Conservation (phyloP, 257 asterid species). For the Handroanthus guayacan region DNA sequence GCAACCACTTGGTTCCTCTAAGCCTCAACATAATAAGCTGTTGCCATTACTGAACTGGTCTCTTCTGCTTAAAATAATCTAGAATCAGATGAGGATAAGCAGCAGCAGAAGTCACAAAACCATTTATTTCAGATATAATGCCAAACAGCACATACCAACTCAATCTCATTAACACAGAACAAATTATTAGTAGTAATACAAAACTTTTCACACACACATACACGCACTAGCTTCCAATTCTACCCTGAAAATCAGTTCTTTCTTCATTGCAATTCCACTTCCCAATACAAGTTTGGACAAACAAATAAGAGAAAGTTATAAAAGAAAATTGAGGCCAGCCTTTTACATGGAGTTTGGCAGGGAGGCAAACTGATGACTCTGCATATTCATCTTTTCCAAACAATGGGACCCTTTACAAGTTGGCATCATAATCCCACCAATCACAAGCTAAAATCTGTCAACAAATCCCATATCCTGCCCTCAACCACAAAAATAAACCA, state of each 20-base stretch:
- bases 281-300: conserved; percentile 8
- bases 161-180: not conserved
- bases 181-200: not conserved
- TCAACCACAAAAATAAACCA: not conserved
- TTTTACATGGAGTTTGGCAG: conserved; percentile 34
- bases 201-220: not conserved
- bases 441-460: conserved; percentile 40
- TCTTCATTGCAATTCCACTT: not conserved
- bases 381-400: conserved; percentile 41
- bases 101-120: not conserved
- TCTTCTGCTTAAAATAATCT: not conserved
- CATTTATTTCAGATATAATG: not conserved
- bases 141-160: conserved; percentile 20
- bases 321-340: not conserved
- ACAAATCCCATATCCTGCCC: conserved; percentile 36
- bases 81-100: not conserved
- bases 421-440: conserved; percentile 42
- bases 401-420: conserved; percentile 45
- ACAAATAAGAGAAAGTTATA: not conserved
- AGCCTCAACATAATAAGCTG: not conserved
- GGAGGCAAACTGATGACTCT: conserved; percentile 48
- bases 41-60: not conserved
- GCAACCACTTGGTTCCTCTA: not conserved
- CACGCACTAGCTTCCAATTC: not conserved
- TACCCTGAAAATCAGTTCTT: not conserved